Evolutionary conservation across 1,284 basidiomycete genomes (phyloP), one percentile per base, ranked within the genome.

Genomic region (Kwoniella shivajii): DNA sequence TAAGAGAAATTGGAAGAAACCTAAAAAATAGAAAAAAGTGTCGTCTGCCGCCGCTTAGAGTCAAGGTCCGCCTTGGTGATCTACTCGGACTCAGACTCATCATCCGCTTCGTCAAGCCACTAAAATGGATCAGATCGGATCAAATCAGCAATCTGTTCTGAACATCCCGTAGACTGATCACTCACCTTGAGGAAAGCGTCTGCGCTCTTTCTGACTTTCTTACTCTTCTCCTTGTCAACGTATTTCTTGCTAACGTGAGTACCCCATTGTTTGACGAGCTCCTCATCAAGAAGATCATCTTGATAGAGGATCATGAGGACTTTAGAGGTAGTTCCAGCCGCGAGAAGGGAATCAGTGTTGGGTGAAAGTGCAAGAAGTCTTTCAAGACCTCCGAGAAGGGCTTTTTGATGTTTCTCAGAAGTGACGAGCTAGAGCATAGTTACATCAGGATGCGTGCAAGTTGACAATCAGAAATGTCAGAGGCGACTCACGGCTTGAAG

Each of bases 191-290:
- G 80, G 83, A 99, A 97, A 0, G 94, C 92, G 73, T 92, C 92
- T 63, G 92, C 92, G 22, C 90, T 92, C 82, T 95, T 93, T 66
- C 95, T 84, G 54, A 99, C 93, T 79, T 87, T 93, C 85, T 98
- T 99, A 77, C 88, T 90, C 39, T 84, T 88, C 27, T 98, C 93
- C 80, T 91, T 93, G 80, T 95, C 90, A 56, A 95, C 92, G 75
- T 96, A 98, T 82, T 99, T 97, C 83, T 92, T 96, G 80, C 88
- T 91, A 68, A 96, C 92, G 72, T 98, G 95, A 6, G 91, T 97
- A 30, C 93, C 94, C 94, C 94, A 99, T 65, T 93, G 86, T 48
- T 84, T 86, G 61, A 93, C 83, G 16, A 96, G 83, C 29, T 92
- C 92, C 77, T 99, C 95, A 18, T 97, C 93, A 44, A 99, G 80